A percentile compares a stretch with the other conserved stretches of the same genome.
These are phyloP conservation scores for Jamesozyma rosinii DNA, from an alignment of 805 yeast species.

Conservation along the genomic window DNA sequence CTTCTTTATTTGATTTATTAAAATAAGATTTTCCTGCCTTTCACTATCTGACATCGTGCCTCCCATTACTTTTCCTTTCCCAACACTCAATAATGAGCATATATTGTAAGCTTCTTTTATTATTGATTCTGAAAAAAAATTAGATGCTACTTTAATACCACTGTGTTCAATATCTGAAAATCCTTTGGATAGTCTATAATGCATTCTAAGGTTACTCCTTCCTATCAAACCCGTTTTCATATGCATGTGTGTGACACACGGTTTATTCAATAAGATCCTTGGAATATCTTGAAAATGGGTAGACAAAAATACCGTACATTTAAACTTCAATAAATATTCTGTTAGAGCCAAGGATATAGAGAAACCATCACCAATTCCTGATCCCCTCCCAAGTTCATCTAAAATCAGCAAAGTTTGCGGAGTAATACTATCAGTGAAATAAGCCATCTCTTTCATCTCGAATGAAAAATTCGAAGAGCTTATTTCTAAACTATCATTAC, in stretches of 20 bases:
- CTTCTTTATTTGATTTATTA: slow-evolving; percentile 1
- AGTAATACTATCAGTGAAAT: slow-evolving; percentile 33
- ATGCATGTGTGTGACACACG: slow-evolving; percentile 32
- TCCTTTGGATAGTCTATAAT: slow-evolving; percentile 21
- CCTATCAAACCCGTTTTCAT: slow-evolving; percentile 27
- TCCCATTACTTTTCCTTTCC: not conserved
- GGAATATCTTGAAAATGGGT: slow-evolving; percentile 41
- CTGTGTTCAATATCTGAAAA: slow-evolving; percentile 24
- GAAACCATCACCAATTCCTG: slow-evolving; percentile 44
- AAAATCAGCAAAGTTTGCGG: slow-evolving; percentile 34
- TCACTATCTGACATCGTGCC: not conserved
- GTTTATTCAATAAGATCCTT: slow-evolving; percentile 25
- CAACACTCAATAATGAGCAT: slow-evolving; percentile 5
- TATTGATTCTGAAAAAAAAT: slow-evolving; percentile 20
- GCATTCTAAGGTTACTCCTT: slow-evolving; percentile 23
- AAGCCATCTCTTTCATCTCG: slow-evolving; percentile 42
- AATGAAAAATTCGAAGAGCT: slow-evolving; percentile 37
- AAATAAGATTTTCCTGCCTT: not conserved
- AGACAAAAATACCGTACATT: slow-evolving; percentile 32
- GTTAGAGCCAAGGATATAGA: slow-evolving; percentile 40
- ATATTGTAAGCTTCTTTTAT: slow-evolving; percentile 26
- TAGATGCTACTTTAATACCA: slow-evolving; percentile 26
- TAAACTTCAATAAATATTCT: slow-evolving; percentile 29
- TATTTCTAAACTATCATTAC: slow-evolving; percentile 30
- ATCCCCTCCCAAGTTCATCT: slow-evolving; percentile 51